A percentile compares a stretch with the other conserved stretches of the same genome.
Evolutionary conservation across 208 protist genomes (phyloP).

Genomic region (Eutreptiella sp.): DNA sequence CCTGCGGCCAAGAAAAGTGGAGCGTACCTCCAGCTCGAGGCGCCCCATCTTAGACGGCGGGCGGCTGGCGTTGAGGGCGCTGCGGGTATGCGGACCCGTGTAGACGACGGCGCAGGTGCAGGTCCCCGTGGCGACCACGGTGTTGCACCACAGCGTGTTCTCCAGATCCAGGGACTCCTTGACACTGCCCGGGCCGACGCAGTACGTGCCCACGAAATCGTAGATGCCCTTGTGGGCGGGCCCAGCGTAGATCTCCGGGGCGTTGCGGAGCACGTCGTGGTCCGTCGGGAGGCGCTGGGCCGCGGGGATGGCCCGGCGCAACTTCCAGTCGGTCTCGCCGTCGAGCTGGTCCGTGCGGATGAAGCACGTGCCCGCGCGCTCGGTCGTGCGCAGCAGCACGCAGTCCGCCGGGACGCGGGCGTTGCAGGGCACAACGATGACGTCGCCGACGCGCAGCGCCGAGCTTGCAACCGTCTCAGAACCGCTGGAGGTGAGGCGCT

Average conservation of each 20-base stretch:
- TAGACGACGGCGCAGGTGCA: conserved; percentile 73
- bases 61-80: conserved; percentile 85
- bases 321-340: conserved; percentile 98
- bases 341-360: conserved; percentile 98
- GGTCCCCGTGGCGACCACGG: conserved; percentile 85
- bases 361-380: conserved; percentile 86
- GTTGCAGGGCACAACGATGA: conserved; percentile 81
- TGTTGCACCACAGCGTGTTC: conserved; percentile 96
- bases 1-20: no score
- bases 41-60: conserved; percentile 77
- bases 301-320: conserved; percentile 48
- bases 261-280: conserved; percentile 26
- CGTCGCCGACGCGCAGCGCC: conserved; percentile 86
- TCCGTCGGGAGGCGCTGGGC: conserved; percentile 40
- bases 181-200: conserved; percentile 38
- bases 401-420: conserved; percentile 92
- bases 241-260: conserved; percentile 25
- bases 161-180: conserved; percentile 64
- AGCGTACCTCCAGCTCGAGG: conserved; percentile 89
- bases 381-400: conserved; percentile 89
- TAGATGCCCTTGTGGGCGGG: conserved; percentile 91
- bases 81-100: conserved; percentile 87
- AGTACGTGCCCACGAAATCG: conserved; percentile 79
- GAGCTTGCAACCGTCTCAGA: conserved; percentile 48
- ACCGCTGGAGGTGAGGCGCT: conserved; percentile 48